These are phyloP conservation scores for Annulohypoxylon maeteangense DNA, from an alignment of 495 filamentous ascomycete genomes.

Conservation along the genomic window DNA sequence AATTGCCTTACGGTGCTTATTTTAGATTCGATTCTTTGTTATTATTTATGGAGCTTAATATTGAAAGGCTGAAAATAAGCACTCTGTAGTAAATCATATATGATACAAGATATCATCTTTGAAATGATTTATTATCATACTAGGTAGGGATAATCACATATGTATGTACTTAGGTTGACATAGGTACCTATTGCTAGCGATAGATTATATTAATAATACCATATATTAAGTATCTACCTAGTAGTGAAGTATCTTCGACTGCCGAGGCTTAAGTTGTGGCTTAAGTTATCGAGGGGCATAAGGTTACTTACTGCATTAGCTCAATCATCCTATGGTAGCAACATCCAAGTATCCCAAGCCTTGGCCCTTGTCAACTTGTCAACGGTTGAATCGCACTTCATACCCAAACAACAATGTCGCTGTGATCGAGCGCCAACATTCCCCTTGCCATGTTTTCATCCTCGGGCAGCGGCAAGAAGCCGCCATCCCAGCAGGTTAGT, in stretches of 20 bases:
- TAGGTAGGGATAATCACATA: no score
- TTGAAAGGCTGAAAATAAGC: not conserved
- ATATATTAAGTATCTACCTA: no score
- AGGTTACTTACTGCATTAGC: constrained; percentile 20
- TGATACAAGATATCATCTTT: not conserved
- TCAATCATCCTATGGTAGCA: constrained; percentile 12
- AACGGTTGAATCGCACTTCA: constrained; percentile 13
- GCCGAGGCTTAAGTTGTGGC: constrained; percentile 35
- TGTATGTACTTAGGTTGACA: no score
- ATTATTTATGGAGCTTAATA: not conserved
- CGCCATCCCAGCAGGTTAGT: constrained; percentile 74
- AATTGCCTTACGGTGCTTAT: not conserved
- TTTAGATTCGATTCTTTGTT: not conserved
- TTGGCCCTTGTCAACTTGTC: constrained; percentile 18
- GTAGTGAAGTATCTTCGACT: constrained; percentile 6
- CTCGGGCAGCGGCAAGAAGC: constrained; percentile 72
- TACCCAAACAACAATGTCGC: constrained; percentile 37
- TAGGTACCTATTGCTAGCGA: no score
- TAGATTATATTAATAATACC: no score
- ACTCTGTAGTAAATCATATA: not conserved
- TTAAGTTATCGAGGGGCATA: constrained; percentile 34
- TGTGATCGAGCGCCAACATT: constrained; percentile 34
- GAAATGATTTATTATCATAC: no score
- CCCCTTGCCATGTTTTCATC: constrained; percentile 63
- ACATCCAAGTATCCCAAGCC: constrained; percentile 10